Conservation (phyloP, 805 yeast species). For the Metschnikowia dekortorum region DNA sequence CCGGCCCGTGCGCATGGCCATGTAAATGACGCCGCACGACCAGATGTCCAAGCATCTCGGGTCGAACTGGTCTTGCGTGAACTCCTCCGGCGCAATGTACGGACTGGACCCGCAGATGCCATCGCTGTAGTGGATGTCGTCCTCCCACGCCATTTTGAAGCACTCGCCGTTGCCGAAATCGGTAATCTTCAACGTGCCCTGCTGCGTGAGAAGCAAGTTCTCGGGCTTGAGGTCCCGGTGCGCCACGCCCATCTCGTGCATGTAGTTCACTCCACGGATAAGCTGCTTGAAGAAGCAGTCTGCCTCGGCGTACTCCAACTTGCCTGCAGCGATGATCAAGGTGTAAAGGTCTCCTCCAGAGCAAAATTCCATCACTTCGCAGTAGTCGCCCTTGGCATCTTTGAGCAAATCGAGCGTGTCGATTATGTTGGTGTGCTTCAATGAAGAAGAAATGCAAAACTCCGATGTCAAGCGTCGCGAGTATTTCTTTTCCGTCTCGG, state of each 20-base stretch:
- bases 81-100: conserved; percentile 89
- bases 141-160: conserved; percentile 82
- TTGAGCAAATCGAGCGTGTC: conserved; percentile 70
- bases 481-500: conserved; percentile 62
- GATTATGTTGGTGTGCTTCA: conserved; percentile 75
- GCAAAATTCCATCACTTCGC: conserved; percentile 84
- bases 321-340: conserved; percentile 69
- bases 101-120: conserved; percentile 87
- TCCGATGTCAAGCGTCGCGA: conserved; percentile 74
- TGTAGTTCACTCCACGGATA: conserved; percentile 75
- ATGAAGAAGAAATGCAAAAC: conserved; percentile 74
- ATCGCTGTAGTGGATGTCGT: conserved; percentile 60
- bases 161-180: conserved; percentile 88
- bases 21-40: conserved; percentile 90
- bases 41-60: conserved; percentile 82
- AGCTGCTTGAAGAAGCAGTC: conserved; percentile 88
- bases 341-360: conserved; percentile 79
- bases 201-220: conserved; percentile 66
- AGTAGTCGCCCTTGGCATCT: conserved; percentile 78
- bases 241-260: conserved; percentile 87
- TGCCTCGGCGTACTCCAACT: conserved; percentile 75
- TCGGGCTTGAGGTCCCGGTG: conserved; percentile 91
- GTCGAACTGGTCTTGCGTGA: conserved; percentile 61
- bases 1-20: conserved; percentile 93
- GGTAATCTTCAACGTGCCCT: conserved; percentile 73